Evolutionary conservation across 495 filamentous ascomycete species (phyloP).

Genomic region (Tuber calosporum): DNA sequence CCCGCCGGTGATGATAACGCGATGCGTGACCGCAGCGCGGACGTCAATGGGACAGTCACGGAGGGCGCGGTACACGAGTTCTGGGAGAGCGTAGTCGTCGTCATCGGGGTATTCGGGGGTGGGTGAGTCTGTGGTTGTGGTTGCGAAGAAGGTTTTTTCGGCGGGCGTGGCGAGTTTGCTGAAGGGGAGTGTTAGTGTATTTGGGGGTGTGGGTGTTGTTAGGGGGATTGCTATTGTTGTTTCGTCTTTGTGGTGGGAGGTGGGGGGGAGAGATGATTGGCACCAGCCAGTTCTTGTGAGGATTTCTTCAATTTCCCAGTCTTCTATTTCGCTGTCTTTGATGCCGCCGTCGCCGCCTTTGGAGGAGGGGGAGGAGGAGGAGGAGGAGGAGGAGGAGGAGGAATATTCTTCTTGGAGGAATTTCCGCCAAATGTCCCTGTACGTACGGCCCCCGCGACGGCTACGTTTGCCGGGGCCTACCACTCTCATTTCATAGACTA

Average conservation of each 20-base stretch:
- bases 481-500: conserved; percentile 82
- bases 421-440: conserved; percentile 49
- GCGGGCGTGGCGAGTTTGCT: conserved; percentile 62
- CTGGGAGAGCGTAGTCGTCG: conserved; percentile 67
- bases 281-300: conserved; percentile 39
- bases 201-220: conserved; percentile 46
- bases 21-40: conserved; percentile 76
- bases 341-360: conserved; percentile 3
- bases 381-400: background rate
- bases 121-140: conserved; percentile 42
- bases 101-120: conserved; percentile 60
- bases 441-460: conserved; percentile 62
- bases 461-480: conserved; percentile 53
- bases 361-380: conserved; percentile 1
- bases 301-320: conserved; percentile 43
- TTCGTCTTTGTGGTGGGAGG: conserved; percentile 27
- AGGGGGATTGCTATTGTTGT: conserved; percentile 48
- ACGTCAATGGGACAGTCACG: conserved; percentile 71
- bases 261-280: background rate
- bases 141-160: conserved; percentile 65
- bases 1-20: conserved; percentile 81
- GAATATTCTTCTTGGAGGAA: conserved; percentile 21
- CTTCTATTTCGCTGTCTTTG: conserved; percentile 21
- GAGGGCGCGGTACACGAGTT: conserved; percentile 68
- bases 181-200: conserved; percentile 58